These are phyloP conservation scores for Moniliella sp. DNA, from an alignment of 1,284 basidiomycete genomes.

Conservation along the genomic window DNA sequence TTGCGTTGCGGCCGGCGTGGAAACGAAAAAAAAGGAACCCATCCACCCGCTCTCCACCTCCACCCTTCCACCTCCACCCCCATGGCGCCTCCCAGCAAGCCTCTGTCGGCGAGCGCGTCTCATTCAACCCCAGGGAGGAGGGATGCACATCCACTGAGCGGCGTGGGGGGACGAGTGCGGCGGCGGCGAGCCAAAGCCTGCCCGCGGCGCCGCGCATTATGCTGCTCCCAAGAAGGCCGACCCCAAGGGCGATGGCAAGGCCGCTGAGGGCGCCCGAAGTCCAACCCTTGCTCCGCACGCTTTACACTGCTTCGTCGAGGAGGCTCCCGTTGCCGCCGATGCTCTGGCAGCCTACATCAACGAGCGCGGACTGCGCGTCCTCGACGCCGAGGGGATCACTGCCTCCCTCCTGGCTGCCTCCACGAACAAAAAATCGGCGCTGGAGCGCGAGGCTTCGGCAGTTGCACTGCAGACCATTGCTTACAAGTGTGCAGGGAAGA, in stretches of 20 bases:
- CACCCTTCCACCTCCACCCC: background rate
- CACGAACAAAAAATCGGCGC: slow-evolving; percentile 65
- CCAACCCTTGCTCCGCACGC: slow-evolving; percentile 6
- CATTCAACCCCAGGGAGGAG: too few species aligned
- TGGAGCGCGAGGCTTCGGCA: slow-evolving; percentile 73
- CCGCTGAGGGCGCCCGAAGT: background rate
- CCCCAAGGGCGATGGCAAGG: background rate
- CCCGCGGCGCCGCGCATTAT: background rate
- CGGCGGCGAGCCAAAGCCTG: too few species aligned
- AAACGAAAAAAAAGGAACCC: too few species aligned
- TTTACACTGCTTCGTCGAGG: slow-evolving; percentile 21
- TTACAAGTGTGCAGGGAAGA: slow-evolving; percentile 30
- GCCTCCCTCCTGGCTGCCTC: slow-evolving; percentile 39
- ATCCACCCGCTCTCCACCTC: too few species aligned
- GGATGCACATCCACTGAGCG: too few species aligned
- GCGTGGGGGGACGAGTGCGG: too few species aligned
- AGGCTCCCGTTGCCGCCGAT: slow-evolving; percentile 30
- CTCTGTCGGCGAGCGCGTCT: background rate
- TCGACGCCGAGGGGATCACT: slow-evolving; percentile 32
- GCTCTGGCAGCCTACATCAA: slow-evolving; percentile 33
- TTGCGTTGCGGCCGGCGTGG: too few species aligned
- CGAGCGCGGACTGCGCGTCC: slow-evolving; percentile 25
- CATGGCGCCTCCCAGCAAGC: background rate
- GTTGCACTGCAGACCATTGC: slow-evolving; percentile 42
- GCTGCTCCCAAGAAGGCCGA: background rate